Evolutionary conservation across 345 rosid species (phyloP), one percentile per base, ranked within the genome.

Genomic region (Euphorbia peplus): DNA sequence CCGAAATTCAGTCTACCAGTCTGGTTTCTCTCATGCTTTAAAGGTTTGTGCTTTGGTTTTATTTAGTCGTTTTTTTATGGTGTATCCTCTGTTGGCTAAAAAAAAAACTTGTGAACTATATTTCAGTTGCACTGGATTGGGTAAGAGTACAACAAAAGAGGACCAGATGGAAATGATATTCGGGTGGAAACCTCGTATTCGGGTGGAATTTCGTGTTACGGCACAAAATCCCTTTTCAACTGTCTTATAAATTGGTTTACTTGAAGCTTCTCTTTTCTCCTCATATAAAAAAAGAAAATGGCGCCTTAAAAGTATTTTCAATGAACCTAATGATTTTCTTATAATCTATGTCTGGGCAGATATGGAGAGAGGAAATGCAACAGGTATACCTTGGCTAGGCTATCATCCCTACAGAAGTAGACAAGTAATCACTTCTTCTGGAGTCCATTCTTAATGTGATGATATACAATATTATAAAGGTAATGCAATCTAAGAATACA

Each of bases 71-170:
- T 52, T 55, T n/a, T 64, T 44, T 21, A 35, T 35, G 24, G 22
- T 44, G 22, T 12, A 53, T 67, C 18, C 25, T 37, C 18, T 62
- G 19, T 7, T 60, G 14, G 25, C 32, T 12, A 41, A 5, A 1
- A 4, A 19, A 8, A n/a, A 29, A 35, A 16, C 60, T 14, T 59
- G 41, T 66, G 66, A 73, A 32, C 39, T 57, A 24, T 64, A 55
- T 64, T 81, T 53, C 85, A 95, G 99, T 87, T 97, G 0, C 99
- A 95, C 71, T 95, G 99, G 99, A 92, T 95, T 2, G 98, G 98
- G 24, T 83, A 84, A 58, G 84, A 79, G 73, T 92, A 95, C 87
- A 92, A 88, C 84, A 92, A 85, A 76, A 90, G 97, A 83, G 97
- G 97, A 72, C 91, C 98, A 0, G 89, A 81, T 70, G 99, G 99